Conservation (phyloP, 805 yeast species). For the Yarrowia sp. region DNA sequence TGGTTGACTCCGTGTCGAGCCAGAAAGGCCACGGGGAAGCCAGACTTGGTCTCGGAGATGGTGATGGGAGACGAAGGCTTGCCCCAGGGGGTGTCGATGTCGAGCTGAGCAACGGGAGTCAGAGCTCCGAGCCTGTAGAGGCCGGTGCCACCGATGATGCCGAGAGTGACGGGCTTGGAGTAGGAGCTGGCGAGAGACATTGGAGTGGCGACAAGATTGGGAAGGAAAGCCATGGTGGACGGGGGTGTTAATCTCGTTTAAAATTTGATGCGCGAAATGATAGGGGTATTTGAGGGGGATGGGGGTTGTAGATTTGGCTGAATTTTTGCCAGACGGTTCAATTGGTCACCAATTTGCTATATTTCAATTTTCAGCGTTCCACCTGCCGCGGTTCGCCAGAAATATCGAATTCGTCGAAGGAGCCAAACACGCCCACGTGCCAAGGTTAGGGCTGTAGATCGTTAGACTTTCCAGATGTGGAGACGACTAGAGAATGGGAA, state of each 20-base stretch:
- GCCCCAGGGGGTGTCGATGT: conserved; percentile 95
- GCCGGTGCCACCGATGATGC: conserved; percentile 98
- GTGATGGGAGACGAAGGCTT: conserved; percentile 92
- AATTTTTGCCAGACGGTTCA: neutral
- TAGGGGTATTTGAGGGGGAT: too few species aligned
- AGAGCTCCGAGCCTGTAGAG: conserved; percentile 80
- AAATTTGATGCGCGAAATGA: neutral
- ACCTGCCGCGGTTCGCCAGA: too few species aligned
- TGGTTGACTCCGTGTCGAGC: conserved; percentile 94
- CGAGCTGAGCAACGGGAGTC: conserved; percentile 78
- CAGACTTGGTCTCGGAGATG: conserved; percentile 69
- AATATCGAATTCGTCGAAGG: too few species aligned
- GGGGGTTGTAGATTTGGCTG: too few species aligned
- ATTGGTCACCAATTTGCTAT: neutral
- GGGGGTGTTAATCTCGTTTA: neutral
- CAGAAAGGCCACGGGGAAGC: conserved; percentile 86
- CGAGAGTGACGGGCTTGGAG: conserved; percentile 67
- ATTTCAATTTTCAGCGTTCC: neutral
- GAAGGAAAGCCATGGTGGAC: conserved; percentile 15
- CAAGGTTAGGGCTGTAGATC: neutral
- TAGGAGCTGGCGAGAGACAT: conserved; percentile 24
- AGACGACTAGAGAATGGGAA: neutral
- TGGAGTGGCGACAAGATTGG: conserved; percentile 17
- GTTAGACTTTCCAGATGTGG: neutral
- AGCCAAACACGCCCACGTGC: conserved; percentile 2